These are phyloP conservation scores for barley (Hordeum vulgare) DNA, from an alignment of 176 grass and related monocot species.

Conservation along the genomic window MorexV3_pseudomolecules_assembly NC_058522.1:363673921-363674420, in stretches of 20 bases:
- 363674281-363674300: background rate
- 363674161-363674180: background rate
- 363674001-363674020: too few species aligned
- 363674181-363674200: background rate
- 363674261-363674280: background rate
- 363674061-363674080: too few species aligned
- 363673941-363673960: too few species aligned
- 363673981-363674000: too few species aligned
- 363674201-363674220: background rate
- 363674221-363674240: background rate
- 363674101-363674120: too few species aligned
- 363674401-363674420: background rate
- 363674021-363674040: too few species aligned
- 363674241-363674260: background rate
- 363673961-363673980: too few species aligned
- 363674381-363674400: background rate
- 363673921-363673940: too few species aligned
- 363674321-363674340: background rate
- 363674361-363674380: background rate
- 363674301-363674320: background rate
- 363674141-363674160: too few species aligned
- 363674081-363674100: too few species aligned
- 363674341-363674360: background rate
- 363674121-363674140: too few species aligned
- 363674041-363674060: too few species aligned